phyloP scores from a whole-genome alignment of 768 basidiomycete genomes.

The Boletus huronensis region DNA sequence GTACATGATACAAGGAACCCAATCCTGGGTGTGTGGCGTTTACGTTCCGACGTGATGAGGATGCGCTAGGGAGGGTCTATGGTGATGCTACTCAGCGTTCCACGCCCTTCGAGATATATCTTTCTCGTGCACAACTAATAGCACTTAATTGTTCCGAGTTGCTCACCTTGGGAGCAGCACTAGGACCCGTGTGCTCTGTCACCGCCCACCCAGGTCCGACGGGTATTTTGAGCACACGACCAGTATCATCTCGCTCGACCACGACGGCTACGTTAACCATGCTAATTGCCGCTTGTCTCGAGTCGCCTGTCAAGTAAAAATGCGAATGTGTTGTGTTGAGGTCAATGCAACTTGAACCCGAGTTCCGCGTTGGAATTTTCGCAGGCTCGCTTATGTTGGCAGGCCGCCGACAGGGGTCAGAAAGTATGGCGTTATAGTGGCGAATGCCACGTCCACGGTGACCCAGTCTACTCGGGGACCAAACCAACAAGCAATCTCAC shows the following conservation, averaged over 20 bases:
- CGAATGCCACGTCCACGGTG: constrained; percentile 14
- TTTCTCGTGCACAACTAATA: neutral
- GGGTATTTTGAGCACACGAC: constrained; percentile 19
- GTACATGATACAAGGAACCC: constrained; percentile 11
- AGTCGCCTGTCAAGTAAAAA: neutral
- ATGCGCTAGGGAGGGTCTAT: constrained; percentile 2
- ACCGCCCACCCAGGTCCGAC: constrained; percentile 2
- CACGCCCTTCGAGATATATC: neutral
- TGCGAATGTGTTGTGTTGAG: neutral
- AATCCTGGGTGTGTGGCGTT: neutral
- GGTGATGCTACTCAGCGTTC: constrained; percentile 1
- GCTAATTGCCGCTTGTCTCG: neutral
- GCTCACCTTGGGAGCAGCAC: constrained; percentile 17
- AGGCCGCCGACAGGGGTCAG: constrained; percentile 1
- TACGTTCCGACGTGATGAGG: neutral
- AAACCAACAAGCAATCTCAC: neutral
- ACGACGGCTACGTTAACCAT: constrained; percentile 8
- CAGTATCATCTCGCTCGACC: constrained; percentile 21
- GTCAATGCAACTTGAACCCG: too few species aligned
- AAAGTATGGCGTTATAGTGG: constrained; percentile 21
- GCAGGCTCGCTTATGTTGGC: neutral
- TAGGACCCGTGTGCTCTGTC: neutral
- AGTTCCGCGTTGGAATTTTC: neutral
- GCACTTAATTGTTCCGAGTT: neutral
- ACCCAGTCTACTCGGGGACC: neutral